phyloP scores from a whole-genome alignment of 1,284 basidiomycete genomes.

The Ceratobasidium sp. region DNA sequence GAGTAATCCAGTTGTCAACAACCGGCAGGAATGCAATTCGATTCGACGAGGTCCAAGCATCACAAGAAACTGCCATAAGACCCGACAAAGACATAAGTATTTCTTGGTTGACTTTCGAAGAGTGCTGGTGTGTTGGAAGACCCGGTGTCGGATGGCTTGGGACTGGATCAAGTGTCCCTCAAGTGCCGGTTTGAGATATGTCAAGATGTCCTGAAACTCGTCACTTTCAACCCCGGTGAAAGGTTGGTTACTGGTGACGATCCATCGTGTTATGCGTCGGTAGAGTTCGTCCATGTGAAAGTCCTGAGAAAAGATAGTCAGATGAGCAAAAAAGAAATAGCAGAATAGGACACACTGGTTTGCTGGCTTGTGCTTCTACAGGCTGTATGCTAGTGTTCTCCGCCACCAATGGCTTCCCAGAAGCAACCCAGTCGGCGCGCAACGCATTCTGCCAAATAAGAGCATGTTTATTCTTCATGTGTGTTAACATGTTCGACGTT shows the following conservation, averaged over 20 bases:
- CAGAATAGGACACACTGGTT: not conserved
- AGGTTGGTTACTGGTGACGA: constrained; percentile 12
- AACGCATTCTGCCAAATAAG: not conserved
- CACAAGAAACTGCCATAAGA: constrained; percentile 37
- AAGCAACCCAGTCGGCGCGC: not conserved
- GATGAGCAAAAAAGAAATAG: no score
- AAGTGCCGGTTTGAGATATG: not conserved
- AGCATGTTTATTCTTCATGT: constrained; percentile 2
- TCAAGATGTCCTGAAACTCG: constrained; percentile 1
- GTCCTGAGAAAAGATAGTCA: no score
- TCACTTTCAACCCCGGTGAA: constrained; percentile 33
- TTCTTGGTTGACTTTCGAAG: not conserved
- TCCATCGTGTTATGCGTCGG: constrained; percentile 3
- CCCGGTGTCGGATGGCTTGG: not conserved
- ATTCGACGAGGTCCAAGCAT: constrained; percentile 40
- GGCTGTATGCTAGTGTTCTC: not conserved
- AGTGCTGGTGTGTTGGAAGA: no score
- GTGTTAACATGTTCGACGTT: not conserved
- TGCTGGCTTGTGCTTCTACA: not conserved
- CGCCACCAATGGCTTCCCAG: not conserved
- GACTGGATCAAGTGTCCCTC: not conserved
- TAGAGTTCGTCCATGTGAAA: constrained; percentile 28
- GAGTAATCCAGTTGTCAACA: constrained; percentile 31
- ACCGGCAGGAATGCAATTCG: constrained; percentile 39
- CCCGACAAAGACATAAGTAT: not conserved